Conservation (phyloP, 2,329 filamentous ascomycete species). For the Penicillium sp. region DNA sequence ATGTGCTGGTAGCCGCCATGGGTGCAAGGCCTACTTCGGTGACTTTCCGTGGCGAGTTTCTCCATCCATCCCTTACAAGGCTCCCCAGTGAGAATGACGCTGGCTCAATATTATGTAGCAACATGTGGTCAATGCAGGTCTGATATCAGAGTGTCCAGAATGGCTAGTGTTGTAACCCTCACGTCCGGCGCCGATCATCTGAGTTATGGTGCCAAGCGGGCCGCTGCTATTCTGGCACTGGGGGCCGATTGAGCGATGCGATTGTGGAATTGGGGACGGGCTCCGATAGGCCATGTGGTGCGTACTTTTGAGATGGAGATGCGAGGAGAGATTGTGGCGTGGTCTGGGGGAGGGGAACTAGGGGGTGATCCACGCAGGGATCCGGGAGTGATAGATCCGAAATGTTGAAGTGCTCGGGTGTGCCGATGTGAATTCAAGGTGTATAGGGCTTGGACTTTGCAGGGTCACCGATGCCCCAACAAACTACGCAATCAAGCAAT, state of each 20-base stretch:
- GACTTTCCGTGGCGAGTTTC: neutral
- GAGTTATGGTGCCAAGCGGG: neutral
- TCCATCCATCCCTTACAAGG: conserved; percentile 1
- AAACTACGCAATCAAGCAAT: neutral
- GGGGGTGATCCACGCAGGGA: conserved; percentile 11
- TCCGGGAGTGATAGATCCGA: neutral
- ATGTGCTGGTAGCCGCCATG: neutral
- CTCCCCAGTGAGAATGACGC: conserved; percentile 1
- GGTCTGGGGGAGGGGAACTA: conserved; percentile 1
- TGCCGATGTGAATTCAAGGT: neutral
- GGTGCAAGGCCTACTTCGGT: neutral
- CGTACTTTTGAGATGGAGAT: neutral
- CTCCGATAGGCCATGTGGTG: conserved; percentile 18
- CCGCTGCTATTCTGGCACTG: conserved; percentile 7
- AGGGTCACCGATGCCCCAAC: neutral
- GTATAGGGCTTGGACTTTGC: neutral
- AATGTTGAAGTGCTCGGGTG: neutral
- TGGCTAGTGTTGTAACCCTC: conserved; percentile 4
- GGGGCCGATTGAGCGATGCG: conserved; percentile 8
- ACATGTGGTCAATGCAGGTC: neutral
- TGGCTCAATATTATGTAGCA: conserved; percentile 7
- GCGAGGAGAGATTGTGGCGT: conserved; percentile 8
- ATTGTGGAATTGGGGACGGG: conserved; percentile 5
- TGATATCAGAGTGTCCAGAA: conserved; percentile 5
- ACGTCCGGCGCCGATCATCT: conserved; percentile 3